Evolutionary conservation across 331 rosid species (phyloP).

Genomic region (Stylosanthes scabra): DNA sequence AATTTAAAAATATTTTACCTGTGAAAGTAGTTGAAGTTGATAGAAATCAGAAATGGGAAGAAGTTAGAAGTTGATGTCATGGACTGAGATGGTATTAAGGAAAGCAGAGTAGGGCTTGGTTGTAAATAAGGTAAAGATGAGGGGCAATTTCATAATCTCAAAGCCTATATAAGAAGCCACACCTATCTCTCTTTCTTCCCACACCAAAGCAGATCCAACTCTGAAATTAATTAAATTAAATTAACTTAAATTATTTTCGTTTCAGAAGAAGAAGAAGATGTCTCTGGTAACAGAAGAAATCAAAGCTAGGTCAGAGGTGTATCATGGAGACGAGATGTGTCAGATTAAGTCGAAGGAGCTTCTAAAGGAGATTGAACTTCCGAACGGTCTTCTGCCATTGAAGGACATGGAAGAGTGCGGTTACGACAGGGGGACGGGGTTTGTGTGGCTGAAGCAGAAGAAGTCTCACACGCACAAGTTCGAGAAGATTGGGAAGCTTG

Average conservation of each 20-base stretch:
- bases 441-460: constrained; percentile 91
- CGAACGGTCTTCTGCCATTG: constrained; percentile 80
- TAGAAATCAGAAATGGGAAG: not conserved
- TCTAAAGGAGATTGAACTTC: constrained; percentile 65
- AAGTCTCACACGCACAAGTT: constrained; percentile 72
- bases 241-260: too few species aligned
- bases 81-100: too few species aligned
- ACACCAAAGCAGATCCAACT: not conserved
- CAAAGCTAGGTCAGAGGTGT: constrained; percentile 62
- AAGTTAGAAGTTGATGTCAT: not conserved
- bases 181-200: not conserved
- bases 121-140: not conserved
- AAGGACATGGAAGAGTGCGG: constrained; percentile 83
- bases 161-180: constrained; percentile 42
- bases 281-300: constrained; percentile 56
- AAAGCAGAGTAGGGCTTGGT: not conserved
- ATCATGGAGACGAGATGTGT: constrained; percentile 72
- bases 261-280: constrained; percentile 41
- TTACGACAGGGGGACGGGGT: constrained; percentile 61
- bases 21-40: too few species aligned
- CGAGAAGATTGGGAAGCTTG: constrained; percentile 72
- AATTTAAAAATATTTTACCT: not conserved
- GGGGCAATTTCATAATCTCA: constrained; percentile 33
- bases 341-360: constrained; percentile 58
- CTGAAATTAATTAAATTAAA: too few species aligned